Base-by-base conservation (phyloP, 257 asterid genomes). In the Rhazya stricta region DNA sequence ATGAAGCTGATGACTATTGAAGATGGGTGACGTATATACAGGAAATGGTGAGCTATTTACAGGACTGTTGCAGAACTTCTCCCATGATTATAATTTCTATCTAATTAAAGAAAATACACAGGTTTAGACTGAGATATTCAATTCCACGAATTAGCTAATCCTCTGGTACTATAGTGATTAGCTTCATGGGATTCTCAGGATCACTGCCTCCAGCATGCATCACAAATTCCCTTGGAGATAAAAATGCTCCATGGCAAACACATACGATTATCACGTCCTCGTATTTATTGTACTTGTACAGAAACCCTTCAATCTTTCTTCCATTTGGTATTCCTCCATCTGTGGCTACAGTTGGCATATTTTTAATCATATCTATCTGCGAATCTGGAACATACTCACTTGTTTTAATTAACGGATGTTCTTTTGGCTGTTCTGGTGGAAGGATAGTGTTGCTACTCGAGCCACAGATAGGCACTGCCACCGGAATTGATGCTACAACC, bases 261-360 rank as follows among this genome's bases (percentile, higher is more conserved):
- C 84, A 83, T 6, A 79, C 23, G 15, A 79, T 83, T 9, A 63
- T 43, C 13, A 74, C 56, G 4, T 48, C 72, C 30, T 83, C 67
- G 9, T 53, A 71, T 16, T 69, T 57, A 5, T 36, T 46, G 29
- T 67, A 60, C 9, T 19, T 66, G 68, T 69, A 73, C 1, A 83
- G 77, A 45, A 82, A 46, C 13, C 84, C 86, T 37, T 65, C 50
- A 6, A 69, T 57, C 54, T 18, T 67, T 41, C 42, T 69, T 4
- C 81, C 83, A 18, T 56, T 32, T 0, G 76, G 76, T 1, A 67
- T 69, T 6, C 71, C 78, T 6, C 79, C 83, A 3, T 19, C 56
- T 0, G 81, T 79, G 29, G 54, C 27, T n/a, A 82, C 81, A 16
- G 58, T 27, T 34, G 86, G 81, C 83, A 86, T 80, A 1, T 10